phyloP scores from a whole-genome alignment of 2,329 filamentous ascomycete species.

The Orbilia oligospora region DNA sequence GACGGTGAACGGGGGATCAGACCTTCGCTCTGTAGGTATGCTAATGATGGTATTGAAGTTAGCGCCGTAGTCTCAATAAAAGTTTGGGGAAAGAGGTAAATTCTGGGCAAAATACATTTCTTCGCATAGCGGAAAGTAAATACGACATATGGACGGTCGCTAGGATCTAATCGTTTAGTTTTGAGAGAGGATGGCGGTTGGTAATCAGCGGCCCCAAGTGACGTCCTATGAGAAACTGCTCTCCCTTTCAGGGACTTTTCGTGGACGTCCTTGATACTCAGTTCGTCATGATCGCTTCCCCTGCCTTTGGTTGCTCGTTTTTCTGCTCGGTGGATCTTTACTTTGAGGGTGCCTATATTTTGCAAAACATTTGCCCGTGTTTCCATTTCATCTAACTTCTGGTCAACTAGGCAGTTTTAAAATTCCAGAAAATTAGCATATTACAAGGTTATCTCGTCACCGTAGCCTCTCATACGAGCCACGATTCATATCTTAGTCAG shows the following conservation, averaged over 20 bases:
- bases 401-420: constrained; percentile 25
- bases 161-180: constrained; percentile 8
- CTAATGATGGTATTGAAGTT: background rate
- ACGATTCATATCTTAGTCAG: no score
- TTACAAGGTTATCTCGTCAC: no score
- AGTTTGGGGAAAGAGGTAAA: background rate
- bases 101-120: constrained; percentile 10
- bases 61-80: background rate
- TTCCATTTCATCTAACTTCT: constrained; percentile 28
- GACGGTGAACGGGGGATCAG: constrained; percentile 44
- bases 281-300: background rate
- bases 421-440: background rate
- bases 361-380: constrained; percentile 20
- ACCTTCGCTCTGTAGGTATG: constrained; percentile 43
- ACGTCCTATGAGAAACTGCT: constrained; percentile 40
- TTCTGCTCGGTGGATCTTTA: constrained; percentile 19
- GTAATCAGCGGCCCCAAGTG: constrained; percentile 9
- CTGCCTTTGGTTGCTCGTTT: background rate
- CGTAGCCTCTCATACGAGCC: no score
- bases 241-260: constrained; percentile 50
- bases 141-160: constrained; percentile 20
- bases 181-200: background rate
- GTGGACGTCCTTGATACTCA: constrained; percentile 13
- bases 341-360: constrained; percentile 24
- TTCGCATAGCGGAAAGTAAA: constrained; percentile 49